These are phyloP conservation scores for Singerocomus inundabilis DNA, from an alignment of 1,284 basidiomycete species.

Conservation along the genomic window DNA sequence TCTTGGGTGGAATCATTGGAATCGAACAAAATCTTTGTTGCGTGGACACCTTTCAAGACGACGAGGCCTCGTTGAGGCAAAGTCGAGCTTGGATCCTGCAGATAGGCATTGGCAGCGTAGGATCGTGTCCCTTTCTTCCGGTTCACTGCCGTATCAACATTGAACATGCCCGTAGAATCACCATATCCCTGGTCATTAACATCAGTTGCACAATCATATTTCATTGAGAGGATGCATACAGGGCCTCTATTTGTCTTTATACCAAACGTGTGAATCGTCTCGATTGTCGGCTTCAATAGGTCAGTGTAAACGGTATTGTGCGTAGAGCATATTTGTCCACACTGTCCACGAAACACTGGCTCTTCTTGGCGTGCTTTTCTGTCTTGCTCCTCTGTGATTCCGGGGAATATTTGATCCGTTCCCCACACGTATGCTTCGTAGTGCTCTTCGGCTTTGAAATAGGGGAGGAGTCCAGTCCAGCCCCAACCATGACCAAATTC, in stretches of 20 bases:
- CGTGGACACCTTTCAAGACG: constrained; percentile 9
- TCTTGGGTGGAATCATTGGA: background rate
- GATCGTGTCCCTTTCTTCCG: constrained; percentile 17
- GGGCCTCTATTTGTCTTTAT: constrained; percentile 20
- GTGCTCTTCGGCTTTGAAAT: constrained; percentile 18
- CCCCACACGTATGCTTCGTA: constrained; percentile 12
- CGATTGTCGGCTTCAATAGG: constrained; percentile 16
- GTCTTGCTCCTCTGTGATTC: constrained; percentile 17
- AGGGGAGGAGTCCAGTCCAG: constrained; percentile 17
- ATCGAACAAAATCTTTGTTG: constrained; percentile 15
- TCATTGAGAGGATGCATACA: constrained; percentile 3
- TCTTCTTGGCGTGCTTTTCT: constrained; percentile 14
- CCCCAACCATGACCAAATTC: constrained; percentile 20
- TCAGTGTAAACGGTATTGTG: constrained; percentile 20
- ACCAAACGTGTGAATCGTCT: constrained; percentile 8
- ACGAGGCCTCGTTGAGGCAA: constrained; percentile 19
- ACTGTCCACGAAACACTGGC: constrained; percentile 14
- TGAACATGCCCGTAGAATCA: constrained; percentile 24
- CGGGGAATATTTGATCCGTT: constrained; percentile 21
- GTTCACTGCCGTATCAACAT: constrained; percentile 20
- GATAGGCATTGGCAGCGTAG: constrained; percentile 21
- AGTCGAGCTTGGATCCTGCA: constrained; percentile 10
- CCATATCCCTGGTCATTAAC: constrained; percentile 11
- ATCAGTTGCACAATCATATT: constrained; percentile 1
- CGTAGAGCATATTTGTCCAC: constrained; percentile 14